Evolutionary conservation across 257 asterid genomes (phyloP).

Genomic region (Capsicum rhomboideum): DNA sequence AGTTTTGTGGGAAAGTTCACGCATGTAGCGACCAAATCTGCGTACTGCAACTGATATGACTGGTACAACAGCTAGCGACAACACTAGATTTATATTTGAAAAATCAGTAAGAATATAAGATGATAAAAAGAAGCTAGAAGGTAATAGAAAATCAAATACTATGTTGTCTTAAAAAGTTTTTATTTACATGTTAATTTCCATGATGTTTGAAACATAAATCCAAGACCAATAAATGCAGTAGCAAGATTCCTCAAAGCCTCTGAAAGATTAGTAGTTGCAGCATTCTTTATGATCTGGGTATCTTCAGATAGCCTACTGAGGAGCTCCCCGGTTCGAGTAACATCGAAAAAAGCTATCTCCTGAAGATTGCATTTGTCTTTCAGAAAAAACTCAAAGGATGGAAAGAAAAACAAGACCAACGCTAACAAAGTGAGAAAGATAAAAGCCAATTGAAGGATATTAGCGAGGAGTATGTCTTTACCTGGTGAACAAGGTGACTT

Average conservation of each 20-base stretch:
- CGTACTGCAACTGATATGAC: constrained; percentile 58
- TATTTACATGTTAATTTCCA: constrained; percentile 61
- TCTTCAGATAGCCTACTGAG: constrained; percentile 91
- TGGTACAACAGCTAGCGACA: constrained; percentile 84
- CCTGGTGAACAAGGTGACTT: constrained; percentile 66
- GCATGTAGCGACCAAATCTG: constrained; percentile 63
- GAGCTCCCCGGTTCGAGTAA: constrained; percentile 91
- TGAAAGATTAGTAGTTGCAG: constrained; percentile 87
- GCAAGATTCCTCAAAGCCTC: constrained; percentile 81
- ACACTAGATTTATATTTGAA: constrained; percentile 26
- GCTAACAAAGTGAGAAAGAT: background rate
- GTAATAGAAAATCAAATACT: background rate
- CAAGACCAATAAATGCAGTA: constrained; percentile 76
- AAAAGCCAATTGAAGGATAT: background rate
- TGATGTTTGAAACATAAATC: constrained; percentile 77
- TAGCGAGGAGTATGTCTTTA: constrained; percentile 19
- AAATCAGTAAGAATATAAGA: background rate
- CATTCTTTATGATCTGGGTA: constrained; percentile 82
- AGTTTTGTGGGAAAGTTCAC: constrained; percentile 78
- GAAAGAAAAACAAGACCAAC: background rate
- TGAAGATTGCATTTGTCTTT: constrained; percentile 12
- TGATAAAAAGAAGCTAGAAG: background rate
- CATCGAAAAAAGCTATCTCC: constrained; percentile 89
- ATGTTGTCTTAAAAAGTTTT: background rate
- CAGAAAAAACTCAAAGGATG: background rate